Conservation (phyloP, 306 rosid genomes). For the Pterocarpus macrocarpus region DNA sequence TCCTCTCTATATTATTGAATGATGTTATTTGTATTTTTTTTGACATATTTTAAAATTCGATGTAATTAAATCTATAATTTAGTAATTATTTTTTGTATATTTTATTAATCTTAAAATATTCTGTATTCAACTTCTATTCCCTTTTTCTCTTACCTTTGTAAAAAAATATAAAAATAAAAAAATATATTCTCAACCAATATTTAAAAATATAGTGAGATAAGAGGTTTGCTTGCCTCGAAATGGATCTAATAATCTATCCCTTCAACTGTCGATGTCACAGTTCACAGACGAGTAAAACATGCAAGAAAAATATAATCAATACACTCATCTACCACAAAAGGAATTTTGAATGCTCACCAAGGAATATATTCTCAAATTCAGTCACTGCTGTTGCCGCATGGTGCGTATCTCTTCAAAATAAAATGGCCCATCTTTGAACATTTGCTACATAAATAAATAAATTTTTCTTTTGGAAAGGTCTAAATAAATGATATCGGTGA, state of each 20-base stretch:
- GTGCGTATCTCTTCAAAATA: background rate
- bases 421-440: background rate
- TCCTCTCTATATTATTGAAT: too few relatives aligned
- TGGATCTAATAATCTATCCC: background rate
- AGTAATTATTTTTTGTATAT: too few relatives aligned
- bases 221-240: background rate
- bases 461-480: background rate
- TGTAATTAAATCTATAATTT: too few relatives aligned
- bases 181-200: too few relatives aligned
- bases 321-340: background rate
- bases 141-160: too few relatives aligned
- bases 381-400: background rate
- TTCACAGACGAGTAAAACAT: background rate
- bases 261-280: background rate
- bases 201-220: too few relatives aligned
- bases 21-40: too few relatives aligned
- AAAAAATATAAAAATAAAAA: too few relatives aligned
- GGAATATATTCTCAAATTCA: background rate
- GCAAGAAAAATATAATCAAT: background rate
- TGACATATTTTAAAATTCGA: too few relatives aligned
- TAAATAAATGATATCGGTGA: background rate
- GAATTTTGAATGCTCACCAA: background rate
- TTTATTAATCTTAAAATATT: too few relatives aligned
- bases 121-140: too few relatives aligned
- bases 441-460: background rate